Conservation (phyloP, 2,329 filamentous ascomycete genomes). For the Pezicula neosporulosa region DNA sequence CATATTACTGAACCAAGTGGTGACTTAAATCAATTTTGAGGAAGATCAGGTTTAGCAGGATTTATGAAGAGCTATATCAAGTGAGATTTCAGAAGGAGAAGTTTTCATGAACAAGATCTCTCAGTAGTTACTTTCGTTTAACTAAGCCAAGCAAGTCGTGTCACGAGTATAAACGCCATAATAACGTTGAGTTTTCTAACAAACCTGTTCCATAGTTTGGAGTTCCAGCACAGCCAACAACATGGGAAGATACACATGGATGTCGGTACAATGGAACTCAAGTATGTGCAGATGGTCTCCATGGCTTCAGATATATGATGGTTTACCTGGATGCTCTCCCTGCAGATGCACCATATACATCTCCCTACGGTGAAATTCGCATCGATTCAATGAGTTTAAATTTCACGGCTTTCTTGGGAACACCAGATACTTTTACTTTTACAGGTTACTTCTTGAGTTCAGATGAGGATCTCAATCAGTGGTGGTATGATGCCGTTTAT, state of each 20-base stretch:
- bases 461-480: constrained; percentile 43
- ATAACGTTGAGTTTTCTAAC: too few species aligned
- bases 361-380: constrained; percentile 36
- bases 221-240: constrained; percentile 37
- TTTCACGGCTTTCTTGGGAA: constrained; percentile 43
- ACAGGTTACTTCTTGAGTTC: constrained; percentile 51
- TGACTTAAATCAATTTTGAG: neutral
- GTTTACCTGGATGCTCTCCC: constrained; percentile 42
- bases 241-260: constrained; percentile 41
- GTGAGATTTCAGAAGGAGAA: too few species aligned
- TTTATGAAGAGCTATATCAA: too few species aligned
- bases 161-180: neutral
- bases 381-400: constrained; percentile 40
- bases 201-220: constrained; percentile 33
- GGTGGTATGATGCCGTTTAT: constrained; percentile 51
- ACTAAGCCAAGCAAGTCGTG: neutral
- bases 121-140: too few species aligned
- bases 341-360: constrained; percentile 41
- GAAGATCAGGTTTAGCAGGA: too few species aligned
- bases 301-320: constrained; percentile 50
- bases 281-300: constrained; percentile 49
- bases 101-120: too few species aligned
- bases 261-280: constrained; percentile 35
- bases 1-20: neutral
- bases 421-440: constrained; percentile 44